A percentile compares a stretch with the other conserved stretches of the same genome.
These are phyloP conservation scores for Tilletia indica DNA, from an alignment of 1,284 basidiomycete genomes.

Conservation along the genomic window DNA sequence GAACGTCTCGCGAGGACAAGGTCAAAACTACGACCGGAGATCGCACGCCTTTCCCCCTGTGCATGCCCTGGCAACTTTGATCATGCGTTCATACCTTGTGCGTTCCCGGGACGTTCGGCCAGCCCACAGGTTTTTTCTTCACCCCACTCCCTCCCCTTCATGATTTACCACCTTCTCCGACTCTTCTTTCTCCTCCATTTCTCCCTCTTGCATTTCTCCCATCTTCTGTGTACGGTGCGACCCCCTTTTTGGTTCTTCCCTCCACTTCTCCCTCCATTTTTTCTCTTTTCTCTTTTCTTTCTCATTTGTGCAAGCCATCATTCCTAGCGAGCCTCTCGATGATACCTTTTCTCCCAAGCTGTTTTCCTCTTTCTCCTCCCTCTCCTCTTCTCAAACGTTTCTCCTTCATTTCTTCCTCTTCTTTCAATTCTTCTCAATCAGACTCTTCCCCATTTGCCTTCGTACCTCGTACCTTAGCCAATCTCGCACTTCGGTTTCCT, in stretches of 20 bases:
- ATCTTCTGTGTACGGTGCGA: neutral
- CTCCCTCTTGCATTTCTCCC: neutral
- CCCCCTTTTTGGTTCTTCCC: neutral
- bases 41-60: no score
- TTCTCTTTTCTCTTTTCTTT: conserved; percentile 57
- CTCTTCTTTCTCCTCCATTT: neutral
- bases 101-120: no score
- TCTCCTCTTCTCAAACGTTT: conserved; percentile 2
- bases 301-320: conserved; percentile 58
- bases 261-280: conserved; percentile 4
- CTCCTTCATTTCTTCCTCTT: neutral
- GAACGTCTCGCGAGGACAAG: no score
- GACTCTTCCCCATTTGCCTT: conserved; percentile 1
- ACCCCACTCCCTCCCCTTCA: no score
- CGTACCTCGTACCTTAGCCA: neutral
- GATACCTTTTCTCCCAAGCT: conserved; percentile 32
- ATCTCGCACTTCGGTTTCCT: neutral
- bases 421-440: conserved; percentile 30
- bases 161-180: no score
- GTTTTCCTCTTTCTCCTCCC: conserved; percentile 6
- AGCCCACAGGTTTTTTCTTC: no score
- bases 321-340: conserved; percentile 56
- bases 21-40: no score
- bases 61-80: no score
- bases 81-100: no score